These are phyloP conservation scores for Cucumis hystrix DNA, from an alignment of 306 rosid genomes.

Conservation along the genomic window DNA sequence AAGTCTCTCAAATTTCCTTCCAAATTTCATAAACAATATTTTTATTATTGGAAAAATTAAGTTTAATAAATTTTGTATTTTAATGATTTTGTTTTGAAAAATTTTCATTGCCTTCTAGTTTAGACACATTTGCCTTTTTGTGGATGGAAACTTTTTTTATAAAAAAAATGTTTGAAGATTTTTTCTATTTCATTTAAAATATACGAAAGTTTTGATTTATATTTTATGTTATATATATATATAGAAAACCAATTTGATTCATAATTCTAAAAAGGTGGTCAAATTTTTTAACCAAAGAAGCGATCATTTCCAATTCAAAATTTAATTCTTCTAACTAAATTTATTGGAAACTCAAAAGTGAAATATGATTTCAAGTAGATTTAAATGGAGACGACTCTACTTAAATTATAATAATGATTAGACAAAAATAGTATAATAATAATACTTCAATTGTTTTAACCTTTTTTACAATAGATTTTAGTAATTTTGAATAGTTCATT, in stretches of 20 bases:
- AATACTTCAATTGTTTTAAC: too few relatives aligned
- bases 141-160: background rate
- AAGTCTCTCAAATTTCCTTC: background rate
- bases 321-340: background rate
- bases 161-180: background rate
- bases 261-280: background rate
- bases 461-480: too few relatives aligned
- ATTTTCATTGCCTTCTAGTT: background rate
- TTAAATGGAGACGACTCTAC: too few relatives aligned
- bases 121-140: background rate
- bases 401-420: too few relatives aligned
- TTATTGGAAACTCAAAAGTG: too few relatives aligned
- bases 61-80: too few relatives aligned
- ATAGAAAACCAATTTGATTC: background rate
- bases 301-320: background rate
- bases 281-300: background rate
- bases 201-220: too few relatives aligned
- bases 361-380: background rate
- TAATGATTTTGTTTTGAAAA: too few relatives aligned
- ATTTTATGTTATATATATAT: background rate
- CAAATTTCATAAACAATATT: background rate
- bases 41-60: too few relatives aligned
- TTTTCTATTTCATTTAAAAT: too few relatives aligned
- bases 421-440: too few relatives aligned
- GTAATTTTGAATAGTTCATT: too few relatives aligned